Conservation (phyloP, 148 eudicot species). For the Rhododendron simsii region DNA sequence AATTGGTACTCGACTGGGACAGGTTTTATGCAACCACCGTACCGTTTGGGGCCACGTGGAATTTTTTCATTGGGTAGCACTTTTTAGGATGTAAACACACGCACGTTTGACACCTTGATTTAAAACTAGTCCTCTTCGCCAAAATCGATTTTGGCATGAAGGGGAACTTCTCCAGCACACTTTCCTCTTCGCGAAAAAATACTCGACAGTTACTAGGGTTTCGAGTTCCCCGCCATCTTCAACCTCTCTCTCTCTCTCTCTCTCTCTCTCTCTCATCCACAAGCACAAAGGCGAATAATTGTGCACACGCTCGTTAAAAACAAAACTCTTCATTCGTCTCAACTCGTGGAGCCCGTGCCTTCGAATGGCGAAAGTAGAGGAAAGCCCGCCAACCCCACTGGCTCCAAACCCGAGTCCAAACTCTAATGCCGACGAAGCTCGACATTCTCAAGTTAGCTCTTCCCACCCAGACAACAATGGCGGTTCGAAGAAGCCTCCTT, state of each 20-base stretch:
- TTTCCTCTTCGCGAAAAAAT: neutral
- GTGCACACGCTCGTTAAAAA: neutral
- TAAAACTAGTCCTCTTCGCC: neutral
- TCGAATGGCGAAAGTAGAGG: constrained; percentile 20
- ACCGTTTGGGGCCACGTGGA: too few species aligned
- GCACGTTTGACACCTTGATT: too few species aligned
- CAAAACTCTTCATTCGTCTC: neutral
- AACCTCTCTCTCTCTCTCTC: neutral
- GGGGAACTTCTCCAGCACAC: neutral
- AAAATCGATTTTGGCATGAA: neutral
- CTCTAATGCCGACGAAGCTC: constrained; percentile 5
- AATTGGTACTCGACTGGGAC: too few species aligned
- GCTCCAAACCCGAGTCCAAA: constrained; percentile 23
- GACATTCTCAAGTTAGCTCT: constrained; percentile 29
- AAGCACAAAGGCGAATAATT: neutral
- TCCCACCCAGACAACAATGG: constrained; percentile 22
- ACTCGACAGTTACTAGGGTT: neutral
- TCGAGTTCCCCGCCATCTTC: neutral
- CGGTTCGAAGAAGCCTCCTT: constrained; percentile 18
- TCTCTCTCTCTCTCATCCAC: neutral
- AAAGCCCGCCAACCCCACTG: constrained; percentile 18
- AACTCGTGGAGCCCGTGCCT: neutral
- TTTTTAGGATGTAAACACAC: too few species aligned
- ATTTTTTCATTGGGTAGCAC: too few species aligned
- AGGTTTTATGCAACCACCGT: too few species aligned